A percentile compares a stretch with the other conserved stretches of the same genome.
phyloP scores from a whole-genome alignment of 192 early-diverging fungal genomes.

The Linnemannia hyalina region DNA sequence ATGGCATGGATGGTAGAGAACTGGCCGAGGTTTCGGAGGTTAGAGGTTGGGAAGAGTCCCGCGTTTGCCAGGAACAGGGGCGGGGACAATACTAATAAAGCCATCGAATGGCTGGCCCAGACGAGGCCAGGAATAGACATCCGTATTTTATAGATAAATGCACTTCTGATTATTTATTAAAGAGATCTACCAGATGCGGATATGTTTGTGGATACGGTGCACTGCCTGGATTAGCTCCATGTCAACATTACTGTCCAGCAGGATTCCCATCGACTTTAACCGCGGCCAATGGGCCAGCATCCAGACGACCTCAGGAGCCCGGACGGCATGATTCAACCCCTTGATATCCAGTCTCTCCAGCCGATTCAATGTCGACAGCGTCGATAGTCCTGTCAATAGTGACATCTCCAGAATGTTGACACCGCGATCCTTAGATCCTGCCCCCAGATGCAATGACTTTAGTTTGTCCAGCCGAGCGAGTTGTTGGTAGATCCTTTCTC shows the following conservation, averaged over 20 bases:
- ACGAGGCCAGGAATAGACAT: conserved; percentile 38
- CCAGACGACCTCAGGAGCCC: conserved; percentile 28
- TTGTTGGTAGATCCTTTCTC: conserved; percentile 27
- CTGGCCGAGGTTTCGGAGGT: conserved; percentile 22
- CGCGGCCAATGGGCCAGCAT: conserved; percentile 33
- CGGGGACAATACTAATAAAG: conserved; percentile 31
- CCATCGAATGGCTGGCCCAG: conserved; percentile 43
- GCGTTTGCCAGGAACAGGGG: not conserved
- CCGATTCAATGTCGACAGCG: conserved; percentile 4
- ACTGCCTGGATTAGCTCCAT: conserved; percentile 18
- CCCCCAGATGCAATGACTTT: conserved; percentile 14
- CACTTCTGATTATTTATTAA: not conserved
- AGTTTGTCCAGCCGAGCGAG: conserved; percentile 12
- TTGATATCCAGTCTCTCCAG: conserved; percentile 34
- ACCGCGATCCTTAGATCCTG: conserved; percentile 37
- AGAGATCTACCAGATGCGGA: conserved; percentile 19
- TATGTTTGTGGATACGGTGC: not conserved
- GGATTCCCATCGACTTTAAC: conserved; percentile 18
- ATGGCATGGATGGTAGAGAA: conserved; percentile 36
- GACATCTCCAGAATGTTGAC: conserved; percentile 44
- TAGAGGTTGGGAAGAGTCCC: conserved; percentile 19
- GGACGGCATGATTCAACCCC: conserved; percentile 29
- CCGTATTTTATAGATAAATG: conserved; percentile 1
- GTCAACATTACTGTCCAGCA: conserved; percentile 26
- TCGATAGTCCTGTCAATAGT: conserved; percentile 30